Evolutionary conservation across 495 filamentous ascomycete species (phyloP), one percentile per base, ranked within the genome.

Genomic region (Darksidea phi): DNA sequence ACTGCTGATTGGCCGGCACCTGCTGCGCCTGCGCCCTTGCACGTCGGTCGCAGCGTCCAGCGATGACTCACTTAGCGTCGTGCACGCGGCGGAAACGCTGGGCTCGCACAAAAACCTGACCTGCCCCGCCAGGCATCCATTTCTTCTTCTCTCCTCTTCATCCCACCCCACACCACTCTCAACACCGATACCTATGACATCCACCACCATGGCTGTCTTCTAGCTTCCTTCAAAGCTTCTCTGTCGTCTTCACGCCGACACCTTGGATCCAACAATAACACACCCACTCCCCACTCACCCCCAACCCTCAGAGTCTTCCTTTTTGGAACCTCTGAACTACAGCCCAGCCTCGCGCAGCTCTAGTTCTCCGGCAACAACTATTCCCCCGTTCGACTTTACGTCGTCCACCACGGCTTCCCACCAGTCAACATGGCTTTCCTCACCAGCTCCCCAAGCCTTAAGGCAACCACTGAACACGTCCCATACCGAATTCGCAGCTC

Each of bases 391-490:
- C 79, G 77, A 80, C 80, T 62, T 79, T 66, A 77, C 75, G 76
- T 82, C 82, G 79, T 81, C 79, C 81, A 85, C 74, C 78, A 86
- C 83, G 83, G 83, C 84, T 84, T 76, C 70, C 54, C 64, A 78
- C 72, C 81, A 80, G 76, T 77, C 79, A 82, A 51, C 77, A 86
- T 85, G 83, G 82, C 82, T 80, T 75, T 77, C 81, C 73, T 72
- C 80, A 76, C 78, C 82, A 80, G 75, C 76, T 71, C 71, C 73
- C 68, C 69, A 75, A 63, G 59, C 64, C 60, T 67, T 57, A 60
- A 24, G 58, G 57, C 64, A 62, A 75, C 76, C 75, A 75, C 72
- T 75, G 66, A 73, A 69, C 47, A 65, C 55, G 52, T 59, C 70
- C 36, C 67, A 69, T 61, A 57, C 69, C 62, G 75, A 78, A 71